Base-by-base conservation (phyloP, 495 filamentous ascomycete species). In the Platismatia glauca region DNA sequence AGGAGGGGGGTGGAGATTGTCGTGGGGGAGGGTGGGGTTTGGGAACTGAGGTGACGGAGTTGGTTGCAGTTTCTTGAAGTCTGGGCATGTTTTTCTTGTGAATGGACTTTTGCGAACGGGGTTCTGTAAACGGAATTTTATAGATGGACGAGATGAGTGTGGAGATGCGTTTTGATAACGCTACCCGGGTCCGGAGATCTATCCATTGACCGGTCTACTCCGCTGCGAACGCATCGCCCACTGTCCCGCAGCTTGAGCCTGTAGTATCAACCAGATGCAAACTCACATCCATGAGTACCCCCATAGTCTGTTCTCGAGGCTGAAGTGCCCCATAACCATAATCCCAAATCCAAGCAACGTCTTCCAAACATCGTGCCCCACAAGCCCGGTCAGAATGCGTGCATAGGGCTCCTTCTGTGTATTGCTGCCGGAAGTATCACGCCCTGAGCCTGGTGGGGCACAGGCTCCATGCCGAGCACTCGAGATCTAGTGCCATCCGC, bases 1-100 rank as follows among this genome's bases (percentile, higher is more conserved):
- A 81, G 80, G 55, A 78, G 90, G 66, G 80, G 86, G 59, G 84
- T 97, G 20, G 84, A 81, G 70, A 92, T 97, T 71, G 78, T 82
- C 52, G 75, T 75, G 57, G 78, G 78, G 57, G 82, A 80, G 59
- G 88, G 82, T 1, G 71, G 76, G 41, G 48, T 18, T 13, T 92
- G 89, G 87, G 84, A 79, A 64, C 73, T 94, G 67, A 82, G 87
- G 65, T 95, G n/a, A 58, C 33, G 34, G 27, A 34, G 29, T 22
- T n/a, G 12, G 13, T 16, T 6, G 13, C 1, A 31, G 7, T 5
- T 29, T 16, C 7, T 18, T 31, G 48, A 52, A 16, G 4, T 31
- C 1, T 16, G 12, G 13, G 27, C 48, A 16, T 29, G 11, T 3
- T 52, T 52, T 27, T 44, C n/a, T 20, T 20, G 16, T 41, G 7